Evolutionary conservation across 2,329 filamentous ascomycete species (phyloP), one percentile per base, ranked within the genome.

Genomic region (Clonostachys sp.): DNA sequence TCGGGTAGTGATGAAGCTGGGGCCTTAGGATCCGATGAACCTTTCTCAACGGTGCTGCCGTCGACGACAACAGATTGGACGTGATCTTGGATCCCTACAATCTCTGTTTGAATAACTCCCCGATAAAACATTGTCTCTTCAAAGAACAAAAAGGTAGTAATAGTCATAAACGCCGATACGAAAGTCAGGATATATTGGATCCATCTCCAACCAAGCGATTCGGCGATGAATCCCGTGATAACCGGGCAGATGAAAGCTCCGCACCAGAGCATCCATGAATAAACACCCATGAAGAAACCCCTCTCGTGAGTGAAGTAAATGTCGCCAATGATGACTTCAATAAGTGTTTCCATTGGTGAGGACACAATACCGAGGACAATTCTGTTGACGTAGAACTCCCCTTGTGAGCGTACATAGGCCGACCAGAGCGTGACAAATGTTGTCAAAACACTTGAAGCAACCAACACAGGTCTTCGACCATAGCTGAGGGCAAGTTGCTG

Each of bases 221-320:
- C 46, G 0, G 57, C 57, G 12, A 59, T 53, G 24, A 51, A 59
- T 2, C 55, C 56, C 7, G 56, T 52, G 20, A 55, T 51, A 1
- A 59, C 56, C 0, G 57, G 57, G 2, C 55, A 52, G 4, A 59
- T 53, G 16, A 58, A 57, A 2, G 56, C 57, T 6, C 53, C 53
- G 6, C 55, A 55, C 56, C 55, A 59, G 3, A 59, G 30, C 2
- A 55, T 52, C 56, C 56, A 58, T 34, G 50, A 51, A 34, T 58
- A 57, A 6, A 50, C 43, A 14, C 56, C 56, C 56, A 57, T 58
- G 16, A 57, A 58, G 34, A 58, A 57, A 0, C 56, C 54, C 34
- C 56, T 51, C 8, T 58, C 54, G 45, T 58, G 55, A 1, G 52
- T 50, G 42, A 55, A 57, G 44, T 54, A 55, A 17, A 57, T 50